Conservation (phyloP, 495 filamentous ascomycete species). For the Talaromyces borbonicus region DNA sequence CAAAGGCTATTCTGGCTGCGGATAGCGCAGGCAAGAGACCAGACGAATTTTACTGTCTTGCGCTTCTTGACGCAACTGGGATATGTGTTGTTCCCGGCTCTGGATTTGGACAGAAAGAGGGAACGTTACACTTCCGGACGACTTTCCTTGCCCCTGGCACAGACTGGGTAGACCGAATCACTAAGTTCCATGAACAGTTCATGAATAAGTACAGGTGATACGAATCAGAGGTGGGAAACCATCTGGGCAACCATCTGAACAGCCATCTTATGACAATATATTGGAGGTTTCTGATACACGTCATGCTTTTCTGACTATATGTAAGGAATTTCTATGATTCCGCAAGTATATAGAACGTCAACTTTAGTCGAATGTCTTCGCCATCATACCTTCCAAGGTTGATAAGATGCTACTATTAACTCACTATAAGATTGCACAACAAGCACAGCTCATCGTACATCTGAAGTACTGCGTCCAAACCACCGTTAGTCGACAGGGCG, state of each 20-base stretch:
- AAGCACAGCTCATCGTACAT: too few relatives aligned
- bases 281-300: too few relatives aligned
- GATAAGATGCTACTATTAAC: too few relatives aligned
- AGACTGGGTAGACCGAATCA: slow-evolving; percentile 83
- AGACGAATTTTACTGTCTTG: slow-evolving; percentile 91
- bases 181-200: slow-evolving; percentile 84
- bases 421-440: too few relatives aligned
- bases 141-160: slow-evolving; percentile 95
- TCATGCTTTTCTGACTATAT: too few relatives aligned
- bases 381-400: too few relatives aligned
- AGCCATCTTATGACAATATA: neutral
- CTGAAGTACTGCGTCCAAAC: too few relatives aligned
- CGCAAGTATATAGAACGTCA: too few relatives aligned
- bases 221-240: too few relatives aligned
- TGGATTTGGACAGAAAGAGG: slow-evolving; percentile 90
- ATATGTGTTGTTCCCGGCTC: slow-evolving; percentile 90
- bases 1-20: slow-evolving; percentile 65
- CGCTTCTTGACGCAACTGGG: slow-evolving; percentile 83
- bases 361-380: too few relatives aligned
- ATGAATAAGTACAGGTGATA: slow-evolving; percentile 64
- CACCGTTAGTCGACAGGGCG: too few relatives aligned
- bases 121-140: slow-evolving; percentile 87
- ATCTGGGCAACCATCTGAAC: neutral
- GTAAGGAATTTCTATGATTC: too few relatives aligned
- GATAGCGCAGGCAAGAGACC: slow-evolving; percentile 59